phyloP scores from a whole-genome alignment of 2,329 filamentous ascomycete species.

The Botryotinia convoluta region DNA sequence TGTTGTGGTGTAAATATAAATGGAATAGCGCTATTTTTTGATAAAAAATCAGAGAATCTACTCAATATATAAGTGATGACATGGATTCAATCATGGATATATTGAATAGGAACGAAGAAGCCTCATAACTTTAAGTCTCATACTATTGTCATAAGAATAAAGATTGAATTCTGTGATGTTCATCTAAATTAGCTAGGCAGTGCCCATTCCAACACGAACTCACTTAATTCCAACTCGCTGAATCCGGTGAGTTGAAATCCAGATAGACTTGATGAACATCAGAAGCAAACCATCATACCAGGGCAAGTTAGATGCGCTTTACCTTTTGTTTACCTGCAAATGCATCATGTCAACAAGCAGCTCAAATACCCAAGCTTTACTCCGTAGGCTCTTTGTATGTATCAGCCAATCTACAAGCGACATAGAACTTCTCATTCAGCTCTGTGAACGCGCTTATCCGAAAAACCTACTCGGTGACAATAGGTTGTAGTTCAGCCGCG shows the following conservation, averaged over 20 bases:
- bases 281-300: background rate
- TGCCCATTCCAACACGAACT: background rate
- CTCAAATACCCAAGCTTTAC: background rate
- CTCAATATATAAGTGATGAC: background rate
- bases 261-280: background rate
- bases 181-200: background rate
- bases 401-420: background rate
- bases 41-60: background rate
- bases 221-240: background rate
- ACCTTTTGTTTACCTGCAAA: background rate
- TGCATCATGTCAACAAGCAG: accelerated
- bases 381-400: background rate
- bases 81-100: background rate
- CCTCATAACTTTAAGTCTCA: background rate
- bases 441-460: background rate
- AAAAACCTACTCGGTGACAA: background rate
- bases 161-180: background rate
- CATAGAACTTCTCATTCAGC: background rate
- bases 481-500: background rate
- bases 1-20: too few relatives aligned
- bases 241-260: background rate
- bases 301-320: background rate
- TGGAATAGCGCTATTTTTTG: too few relatives aligned
- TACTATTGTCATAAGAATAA: background rate
- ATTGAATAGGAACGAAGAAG: background rate